phyloP scores from a whole-genome alignment of 202 grass and related monocot species.

The Carex arenaria region DNA sequence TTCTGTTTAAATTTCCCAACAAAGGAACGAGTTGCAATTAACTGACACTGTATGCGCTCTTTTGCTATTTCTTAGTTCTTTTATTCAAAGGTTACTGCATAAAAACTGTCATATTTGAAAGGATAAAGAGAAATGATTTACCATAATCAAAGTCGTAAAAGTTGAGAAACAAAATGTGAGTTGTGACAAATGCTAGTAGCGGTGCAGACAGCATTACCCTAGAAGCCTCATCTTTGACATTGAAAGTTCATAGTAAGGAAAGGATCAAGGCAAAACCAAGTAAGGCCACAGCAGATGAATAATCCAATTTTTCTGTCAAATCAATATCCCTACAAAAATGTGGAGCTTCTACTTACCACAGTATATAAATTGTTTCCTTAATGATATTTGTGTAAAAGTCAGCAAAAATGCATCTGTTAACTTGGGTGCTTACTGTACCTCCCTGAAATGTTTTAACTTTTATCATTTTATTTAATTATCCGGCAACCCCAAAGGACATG shows the following conservation, averaged over 20 bases:
- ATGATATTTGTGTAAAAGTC: not conserved
- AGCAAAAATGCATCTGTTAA: not conserved
- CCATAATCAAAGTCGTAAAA: constrained; percentile 91
- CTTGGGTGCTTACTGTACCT: not conserved
- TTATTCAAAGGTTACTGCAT: not conserved
- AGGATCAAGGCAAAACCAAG: constrained; percentile 90
- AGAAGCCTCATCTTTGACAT: constrained; percentile 85
- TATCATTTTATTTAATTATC: not conserved
- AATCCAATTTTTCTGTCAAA: constrained; percentile 88
- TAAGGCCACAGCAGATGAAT: constrained; percentile 77
- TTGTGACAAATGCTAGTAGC: constrained; percentile 94
- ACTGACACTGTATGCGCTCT: not conserved
- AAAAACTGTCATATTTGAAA: not conserved
- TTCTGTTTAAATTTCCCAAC: not conserved
- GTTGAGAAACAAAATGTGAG: constrained; percentile 95
- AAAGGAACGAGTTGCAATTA: not conserved
- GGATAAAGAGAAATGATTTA: constrained; percentile 34
- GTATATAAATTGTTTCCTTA: not conserved
- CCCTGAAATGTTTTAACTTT: not conserved
- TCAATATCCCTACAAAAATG: constrained; percentile 67
- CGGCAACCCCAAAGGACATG: not conserved
- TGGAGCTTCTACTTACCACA: not conserved
- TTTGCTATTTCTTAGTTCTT: not conserved
- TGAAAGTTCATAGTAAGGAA: constrained; percentile 64
- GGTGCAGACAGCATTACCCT: constrained; percentile 94